A percentile compares a stretch with the other conserved stretches of the same genome.
Evolutionary conservation across 2,329 filamentous ascomycete genomes (phyloP).

Genomic region (Bipolaris gigantea): DNA sequence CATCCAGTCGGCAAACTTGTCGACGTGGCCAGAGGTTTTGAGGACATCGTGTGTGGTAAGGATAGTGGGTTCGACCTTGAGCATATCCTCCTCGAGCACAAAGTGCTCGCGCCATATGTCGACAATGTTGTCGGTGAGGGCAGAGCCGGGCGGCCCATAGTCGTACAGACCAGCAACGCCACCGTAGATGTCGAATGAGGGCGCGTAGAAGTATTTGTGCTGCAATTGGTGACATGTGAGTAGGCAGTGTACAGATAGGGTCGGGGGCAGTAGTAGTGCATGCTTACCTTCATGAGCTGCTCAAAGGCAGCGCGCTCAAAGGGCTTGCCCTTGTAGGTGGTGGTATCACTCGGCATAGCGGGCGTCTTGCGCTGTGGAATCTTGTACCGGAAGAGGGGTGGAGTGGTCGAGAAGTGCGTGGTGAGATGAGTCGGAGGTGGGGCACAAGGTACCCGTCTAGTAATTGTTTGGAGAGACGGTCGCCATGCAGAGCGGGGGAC

Average conservation of each 20-base stretch:
- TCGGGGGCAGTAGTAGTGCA: slow-evolving; percentile 39
- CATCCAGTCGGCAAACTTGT: slow-evolving; percentile 99
- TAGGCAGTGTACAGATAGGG: slow-evolving; percentile 17
- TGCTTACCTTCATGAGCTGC: slow-evolving; percentile 78
- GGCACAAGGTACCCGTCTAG: slow-evolving; percentile 33
- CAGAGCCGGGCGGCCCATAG: slow-evolving; percentile 86
- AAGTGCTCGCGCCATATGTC: slow-evolving; percentile 93
- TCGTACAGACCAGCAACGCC: slow-evolving; percentile 89
- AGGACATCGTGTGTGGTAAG: slow-evolving; percentile 91
- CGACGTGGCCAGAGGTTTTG: slow-evolving; percentile 91
- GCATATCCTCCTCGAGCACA: slow-evolving; percentile 90
- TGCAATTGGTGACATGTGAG: slow-evolving; percentile 24
- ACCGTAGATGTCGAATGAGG: slow-evolving; percentile 92
- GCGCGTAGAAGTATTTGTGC: slow-evolving; percentile 76
- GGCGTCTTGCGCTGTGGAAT: slow-evolving; percentile 34
- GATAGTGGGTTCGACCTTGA: slow-evolving; percentile 92
- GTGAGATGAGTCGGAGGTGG: slow-evolving; percentile 38
- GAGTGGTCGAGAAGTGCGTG: slow-evolving; percentile 41
- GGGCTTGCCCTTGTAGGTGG: slow-evolving; percentile 75
- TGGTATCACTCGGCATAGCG: slow-evolving; percentile 43
- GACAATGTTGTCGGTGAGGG: slow-evolving; percentile 83
- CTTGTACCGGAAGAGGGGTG: slow-evolving; percentile 33
- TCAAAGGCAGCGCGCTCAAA: slow-evolving; percentile 83
- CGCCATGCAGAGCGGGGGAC: slow-evolving; percentile 35
- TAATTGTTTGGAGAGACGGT: slow-evolving; percentile 25